Evolutionary conservation across 345 rosid genomes (phyloP).

Genomic region (Anastatica hierochuntica): DNA sequence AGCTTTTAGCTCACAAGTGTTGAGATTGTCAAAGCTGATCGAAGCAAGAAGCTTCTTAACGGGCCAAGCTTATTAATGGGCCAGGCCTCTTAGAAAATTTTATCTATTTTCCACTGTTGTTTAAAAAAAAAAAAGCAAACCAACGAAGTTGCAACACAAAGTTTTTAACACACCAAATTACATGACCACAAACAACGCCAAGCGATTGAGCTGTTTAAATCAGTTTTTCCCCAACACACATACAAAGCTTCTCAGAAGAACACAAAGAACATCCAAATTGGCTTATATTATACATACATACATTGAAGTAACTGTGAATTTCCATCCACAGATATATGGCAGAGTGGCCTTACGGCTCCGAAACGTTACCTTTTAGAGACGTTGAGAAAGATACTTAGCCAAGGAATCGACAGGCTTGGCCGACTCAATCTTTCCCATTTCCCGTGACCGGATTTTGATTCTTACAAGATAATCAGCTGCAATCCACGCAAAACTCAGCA

Average conservation of each 20-base stretch:
- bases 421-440: conserved; percentile 27
- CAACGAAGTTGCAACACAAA: too few species aligned
- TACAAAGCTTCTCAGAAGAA: background rate
- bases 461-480: conserved; percentile 84
- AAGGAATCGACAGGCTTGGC: conserved; percentile 57
- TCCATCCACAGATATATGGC: conserved; percentile 25
- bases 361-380: conserved; percentile 32
- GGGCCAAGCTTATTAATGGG: background rate
- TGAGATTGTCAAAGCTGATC: background rate
- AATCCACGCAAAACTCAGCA: conserved; percentile 88
- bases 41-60: background rate
- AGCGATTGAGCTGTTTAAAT: background rate
- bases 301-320: background rate
- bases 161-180: too few species aligned
- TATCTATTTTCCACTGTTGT: too few species aligned
- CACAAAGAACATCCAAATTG: too few species aligned
- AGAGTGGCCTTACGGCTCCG: conserved; percentile 48
- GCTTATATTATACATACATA: too few species aligned
- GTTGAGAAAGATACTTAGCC: conserved; percentile 48
- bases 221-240: background rate
- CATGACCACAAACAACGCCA: background rate
- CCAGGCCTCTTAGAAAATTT: too few species aligned
- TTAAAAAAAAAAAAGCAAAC: too few species aligned
- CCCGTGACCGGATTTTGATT: conserved; percentile 42
- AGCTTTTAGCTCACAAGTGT: background rate